Percentiles rank a stretch among this genome's conserved stretches.
Conservation (phyloP, 2,329 filamentous ascomycete species). For the Pseudomassariella vexata region DNA sequence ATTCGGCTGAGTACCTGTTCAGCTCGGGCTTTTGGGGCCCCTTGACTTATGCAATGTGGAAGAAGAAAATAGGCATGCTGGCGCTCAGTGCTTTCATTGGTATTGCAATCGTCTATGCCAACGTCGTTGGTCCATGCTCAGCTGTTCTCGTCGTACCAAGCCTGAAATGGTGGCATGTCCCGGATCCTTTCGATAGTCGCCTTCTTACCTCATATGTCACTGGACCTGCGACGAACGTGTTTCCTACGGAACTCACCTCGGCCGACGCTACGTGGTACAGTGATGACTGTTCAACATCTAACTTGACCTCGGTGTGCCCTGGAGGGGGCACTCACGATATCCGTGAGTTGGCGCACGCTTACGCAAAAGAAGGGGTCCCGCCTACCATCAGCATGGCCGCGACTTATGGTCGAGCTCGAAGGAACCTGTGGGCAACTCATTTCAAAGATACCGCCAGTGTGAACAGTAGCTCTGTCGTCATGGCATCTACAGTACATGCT, state of each 20-base stretch:
- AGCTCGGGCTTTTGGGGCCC: background rate
- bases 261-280: background rate
- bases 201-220: background rate
- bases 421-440: background rate
- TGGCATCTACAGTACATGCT: background rate
- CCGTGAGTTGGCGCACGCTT: background rate
- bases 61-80: background rate
- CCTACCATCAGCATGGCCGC: background rate
- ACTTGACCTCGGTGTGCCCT: background rate
- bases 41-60: background rate
- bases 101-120: background rate
- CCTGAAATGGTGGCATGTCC: background rate
- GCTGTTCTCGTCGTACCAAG: background rate
- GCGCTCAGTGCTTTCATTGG: background rate
- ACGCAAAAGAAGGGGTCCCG: background rate
- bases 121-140: slow-evolving; percentile 1
- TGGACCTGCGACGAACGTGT: background rate
- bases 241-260: background rate
- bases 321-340: background rate
- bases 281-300: background rate
- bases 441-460: background rate
- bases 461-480: background rate
- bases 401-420: background rate
- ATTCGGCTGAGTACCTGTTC: background rate
- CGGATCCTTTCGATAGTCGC: background rate